Evolutionary conservation across 768 basidiomycete species (phyloP).

Genomic region (Pisolithus tinctorius): DNA sequence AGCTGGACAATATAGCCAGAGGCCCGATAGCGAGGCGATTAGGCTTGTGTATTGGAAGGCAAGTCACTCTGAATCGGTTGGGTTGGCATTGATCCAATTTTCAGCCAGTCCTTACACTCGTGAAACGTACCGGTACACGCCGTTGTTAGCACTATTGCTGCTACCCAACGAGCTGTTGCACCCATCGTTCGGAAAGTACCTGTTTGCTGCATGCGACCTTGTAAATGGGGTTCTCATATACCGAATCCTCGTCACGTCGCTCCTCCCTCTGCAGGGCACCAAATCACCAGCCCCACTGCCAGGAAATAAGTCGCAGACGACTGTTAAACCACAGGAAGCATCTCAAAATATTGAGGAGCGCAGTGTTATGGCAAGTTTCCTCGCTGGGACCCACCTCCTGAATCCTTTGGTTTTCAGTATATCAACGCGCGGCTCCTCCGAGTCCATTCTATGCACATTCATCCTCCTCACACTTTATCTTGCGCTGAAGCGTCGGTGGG

Average conservation of each 20-base stretch:
- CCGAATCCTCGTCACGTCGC: constrained; percentile 44
- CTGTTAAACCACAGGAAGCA: background rate
- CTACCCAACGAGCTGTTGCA: constrained; percentile 77
- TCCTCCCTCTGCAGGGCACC: constrained; percentile 31
- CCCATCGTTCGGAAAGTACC: constrained; percentile 83
- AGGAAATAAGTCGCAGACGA: constrained; percentile 3
- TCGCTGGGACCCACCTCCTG: constrained; percentile 70
- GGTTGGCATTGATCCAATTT: constrained; percentile 1
- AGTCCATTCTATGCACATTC: constrained; percentile 75
- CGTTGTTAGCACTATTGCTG: constrained; percentile 77
- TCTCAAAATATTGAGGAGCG: background rate
- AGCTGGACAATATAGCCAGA: constrained; percentile 43
- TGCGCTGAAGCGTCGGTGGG: constrained; percentile 54
- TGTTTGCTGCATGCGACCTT: constrained; percentile 83
- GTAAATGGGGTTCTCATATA: constrained; percentile 71
- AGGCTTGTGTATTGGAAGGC: constrained; percentile 62
- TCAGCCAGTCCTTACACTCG: constrained; percentile 75
- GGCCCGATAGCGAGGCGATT: constrained; percentile 48
- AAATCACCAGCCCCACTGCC: background rate
- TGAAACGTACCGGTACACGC: constrained; percentile 95
- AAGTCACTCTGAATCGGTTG: constrained; percentile 28
- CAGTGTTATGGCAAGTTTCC: constrained; percentile 41
- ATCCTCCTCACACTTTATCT: constrained; percentile 65
- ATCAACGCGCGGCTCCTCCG: constrained; percentile 94
- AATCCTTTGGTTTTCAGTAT: constrained; percentile 95